Evolutionary conservation across 257 asterid genomes (phyloP).

Genomic region (Voacanga thouarsii): DNA sequence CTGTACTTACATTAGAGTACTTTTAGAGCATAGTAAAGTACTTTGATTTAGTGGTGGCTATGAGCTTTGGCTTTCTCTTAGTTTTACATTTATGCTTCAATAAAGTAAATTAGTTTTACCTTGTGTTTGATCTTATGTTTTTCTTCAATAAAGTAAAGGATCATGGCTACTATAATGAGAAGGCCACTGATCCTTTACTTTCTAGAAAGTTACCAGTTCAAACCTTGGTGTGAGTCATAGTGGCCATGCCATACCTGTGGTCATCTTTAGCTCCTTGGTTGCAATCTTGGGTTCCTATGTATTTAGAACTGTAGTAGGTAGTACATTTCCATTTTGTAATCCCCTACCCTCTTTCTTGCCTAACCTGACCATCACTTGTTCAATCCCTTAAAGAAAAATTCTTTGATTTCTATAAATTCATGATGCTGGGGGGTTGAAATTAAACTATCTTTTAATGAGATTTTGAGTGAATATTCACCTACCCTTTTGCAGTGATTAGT

Average conservation of each 20-base stretch:
- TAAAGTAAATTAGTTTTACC: no score
- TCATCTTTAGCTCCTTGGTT: slow-evolving; percentile 63
- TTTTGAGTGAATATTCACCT: not conserved
- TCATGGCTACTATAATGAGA: slow-evolving; percentile 16
- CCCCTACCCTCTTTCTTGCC: not conserved
- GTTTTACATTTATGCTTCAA: no score
- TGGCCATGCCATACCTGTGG: slow-evolving; percentile 40
- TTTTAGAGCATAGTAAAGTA: no score
- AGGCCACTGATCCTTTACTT: slow-evolving; percentile 20
- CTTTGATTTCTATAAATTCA: not conserved
- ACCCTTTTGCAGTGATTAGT: not conserved
- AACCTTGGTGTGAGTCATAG: not conserved
- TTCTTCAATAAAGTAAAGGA: slow-evolving; percentile 11
- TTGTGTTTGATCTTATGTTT: not conserved
- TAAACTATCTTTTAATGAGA: not conserved
- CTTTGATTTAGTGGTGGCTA: no score
- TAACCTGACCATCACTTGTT: not conserved
- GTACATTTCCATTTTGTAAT: no score
- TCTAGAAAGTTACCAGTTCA: not conserved
- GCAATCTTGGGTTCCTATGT: slow-evolving; percentile 82
- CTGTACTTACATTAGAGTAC: no score
- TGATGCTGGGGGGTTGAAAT: not conserved
- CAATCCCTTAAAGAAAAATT: not conserved
- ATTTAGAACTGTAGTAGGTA: slow-evolving; percentile 84
- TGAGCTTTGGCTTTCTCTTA: no score